Percentiles rank a stretch among this genome's conserved stretches.
These are phyloP conservation scores for Sporothrix pallida DNA, from an alignment of 2,329 filamentous ascomycete species.

Conservation along the genomic window DNA sequence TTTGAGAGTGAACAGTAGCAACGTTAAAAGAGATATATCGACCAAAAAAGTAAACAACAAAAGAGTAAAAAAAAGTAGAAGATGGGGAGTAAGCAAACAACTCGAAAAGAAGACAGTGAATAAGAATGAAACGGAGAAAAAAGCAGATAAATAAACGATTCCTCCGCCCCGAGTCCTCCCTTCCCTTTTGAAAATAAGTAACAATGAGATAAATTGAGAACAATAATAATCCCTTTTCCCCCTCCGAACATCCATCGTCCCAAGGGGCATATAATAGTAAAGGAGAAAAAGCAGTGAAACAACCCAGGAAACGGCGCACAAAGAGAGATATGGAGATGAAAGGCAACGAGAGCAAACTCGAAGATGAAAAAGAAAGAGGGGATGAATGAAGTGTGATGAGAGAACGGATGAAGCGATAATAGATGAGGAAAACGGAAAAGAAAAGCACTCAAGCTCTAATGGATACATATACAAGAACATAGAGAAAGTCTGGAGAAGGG, in stretches of 20 bases:
- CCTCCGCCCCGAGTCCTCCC: conserved; percentile 4
- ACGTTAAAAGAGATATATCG: conserved; percentile 22
- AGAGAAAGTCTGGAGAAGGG: not conserved
- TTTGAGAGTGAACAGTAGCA: conserved; percentile 7
- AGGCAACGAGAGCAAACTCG: conserved; percentile 21
- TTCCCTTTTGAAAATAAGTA: not conserved
- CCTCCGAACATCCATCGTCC: conserved; percentile 12
- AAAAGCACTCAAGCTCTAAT: conserved; percentile 30
- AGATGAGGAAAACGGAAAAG: not conserved
- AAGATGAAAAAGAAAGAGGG: not conserved
- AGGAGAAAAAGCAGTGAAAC: not conserved
- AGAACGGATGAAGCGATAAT: not conserved
- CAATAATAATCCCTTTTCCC: not conserved
- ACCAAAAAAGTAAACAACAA: conserved; percentile 10
- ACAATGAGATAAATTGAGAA: not conserved
- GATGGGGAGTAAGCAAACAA: not conserved
- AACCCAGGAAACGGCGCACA: not conserved
- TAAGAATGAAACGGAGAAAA: not conserved
- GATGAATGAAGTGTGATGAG: not conserved
- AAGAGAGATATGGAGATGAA: not conserved
- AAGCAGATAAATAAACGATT: not conserved
- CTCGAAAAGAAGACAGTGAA: not conserved
- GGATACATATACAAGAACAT: conserved; percentile 29
- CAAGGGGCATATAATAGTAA: conserved; percentile 28
- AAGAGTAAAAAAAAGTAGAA: not conserved